Evolutionary conservation across 1,284 basidiomycete genomes (phyloP).

Genomic region (Chalciporus piperatoides): DNA sequence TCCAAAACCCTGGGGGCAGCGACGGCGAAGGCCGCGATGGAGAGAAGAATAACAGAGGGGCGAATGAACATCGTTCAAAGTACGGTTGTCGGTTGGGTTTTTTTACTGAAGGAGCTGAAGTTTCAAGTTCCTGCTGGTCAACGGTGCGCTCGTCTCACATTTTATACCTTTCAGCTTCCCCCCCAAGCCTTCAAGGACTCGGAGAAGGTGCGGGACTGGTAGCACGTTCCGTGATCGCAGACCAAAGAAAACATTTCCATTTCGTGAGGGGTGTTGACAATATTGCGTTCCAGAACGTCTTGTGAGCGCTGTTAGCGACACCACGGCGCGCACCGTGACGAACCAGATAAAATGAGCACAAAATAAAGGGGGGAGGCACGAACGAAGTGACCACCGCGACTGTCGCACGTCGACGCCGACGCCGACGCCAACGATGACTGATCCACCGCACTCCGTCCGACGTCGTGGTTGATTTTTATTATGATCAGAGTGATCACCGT

Average conservation of each 20-base stretch:
- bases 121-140: background rate
- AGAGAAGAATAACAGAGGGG: constrained; percentile 7
- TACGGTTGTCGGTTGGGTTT: background rate
- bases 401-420: background rate
- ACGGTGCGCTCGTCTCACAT: background rate
- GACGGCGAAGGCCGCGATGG: constrained; percentile 5
- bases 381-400: background rate
- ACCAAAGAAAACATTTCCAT: no score
- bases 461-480: no score
- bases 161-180: background rate
- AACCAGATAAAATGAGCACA: background rate
- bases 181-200: background rate
- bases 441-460: background rate
- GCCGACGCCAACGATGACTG: background rate
- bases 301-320: background rate
- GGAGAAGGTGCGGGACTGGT: background rate
- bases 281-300: background rate
- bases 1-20: constrained; percentile 12
- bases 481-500: background rate
- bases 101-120: background rate
- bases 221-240: background rate
- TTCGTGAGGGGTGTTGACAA: background rate
- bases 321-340: background rate
- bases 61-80: constrained; percentile 15
- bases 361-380: background rate